These are phyloP conservation scores for Hypoxylon sp. DNA, from an alignment of 2,329 filamentous ascomycete genomes.

Conservation along the genomic window DNA sequence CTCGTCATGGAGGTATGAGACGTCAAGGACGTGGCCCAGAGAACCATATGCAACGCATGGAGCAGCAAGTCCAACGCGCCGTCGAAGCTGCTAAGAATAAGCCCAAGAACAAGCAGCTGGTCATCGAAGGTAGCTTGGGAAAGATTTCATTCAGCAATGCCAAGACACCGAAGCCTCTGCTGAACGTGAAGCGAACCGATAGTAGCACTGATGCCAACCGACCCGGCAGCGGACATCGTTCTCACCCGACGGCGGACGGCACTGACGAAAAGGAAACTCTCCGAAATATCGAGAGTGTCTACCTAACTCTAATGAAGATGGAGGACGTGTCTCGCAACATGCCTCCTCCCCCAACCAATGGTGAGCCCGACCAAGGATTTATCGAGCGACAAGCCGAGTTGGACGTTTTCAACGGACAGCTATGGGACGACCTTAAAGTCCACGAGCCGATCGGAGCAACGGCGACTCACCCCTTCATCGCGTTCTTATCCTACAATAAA, in stretches of 20 bases:
- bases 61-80: conserved; percentile 96
- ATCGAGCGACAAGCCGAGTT: conserved; percentile 81
- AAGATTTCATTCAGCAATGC: conserved; percentile 99
- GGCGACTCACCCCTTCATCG: conserved; percentile 90
- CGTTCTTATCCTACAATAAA: conserved; percentile 92
- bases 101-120: conserved; percentile 96
- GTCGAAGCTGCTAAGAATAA: conserved; percentile 97
- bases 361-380: conserved; percentile 70
- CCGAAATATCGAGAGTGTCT: conserved; percentile 87
- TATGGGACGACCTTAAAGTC: conserved; percentile 90
- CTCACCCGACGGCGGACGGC: conserved; percentile 50
- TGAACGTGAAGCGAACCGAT: conserved; percentile 93
- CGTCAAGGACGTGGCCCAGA: conserved; percentile 85
- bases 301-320: conserved; percentile 87
- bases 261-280: conserved; percentile 83
- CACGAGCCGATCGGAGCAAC: conserved; percentile 86
- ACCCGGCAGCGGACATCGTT: conserved; percentile 56
- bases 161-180: conserved; percentile 92
- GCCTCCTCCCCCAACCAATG: conserved; percentile 69
- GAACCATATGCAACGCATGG: conserved; percentile 98
- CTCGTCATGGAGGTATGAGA: conserved; percentile 76
- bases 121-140: conserved; percentile 93
- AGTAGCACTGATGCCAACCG: conserved; percentile 66
- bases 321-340: conserved; percentile 90
- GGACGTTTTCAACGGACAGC: conserved; percentile 79